Percentiles rank a stretch among this genome's conserved stretches.
Conservation (phyloP, 1,284 basidiomycete species). For the Xanthoconium separans region DNA sequence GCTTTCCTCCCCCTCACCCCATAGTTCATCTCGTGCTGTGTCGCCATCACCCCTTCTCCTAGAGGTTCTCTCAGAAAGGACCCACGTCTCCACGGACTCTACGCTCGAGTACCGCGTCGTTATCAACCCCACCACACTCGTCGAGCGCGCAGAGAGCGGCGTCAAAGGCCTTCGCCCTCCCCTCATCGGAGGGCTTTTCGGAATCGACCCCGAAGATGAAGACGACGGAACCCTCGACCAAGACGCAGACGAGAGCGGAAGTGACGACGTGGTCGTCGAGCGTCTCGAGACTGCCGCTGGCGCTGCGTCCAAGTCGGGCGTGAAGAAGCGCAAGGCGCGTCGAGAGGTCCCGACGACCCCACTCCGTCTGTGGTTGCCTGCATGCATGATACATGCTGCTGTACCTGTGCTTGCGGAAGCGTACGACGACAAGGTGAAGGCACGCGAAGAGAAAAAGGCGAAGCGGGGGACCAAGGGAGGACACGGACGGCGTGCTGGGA, state of each 20-base stretch:
- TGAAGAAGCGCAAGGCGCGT: slow-evolving; percentile 39
- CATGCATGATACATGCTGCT: slow-evolving; percentile 67
- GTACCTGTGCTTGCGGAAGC: slow-evolving; percentile 61
- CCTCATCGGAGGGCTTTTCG: slow-evolving; percentile 46
- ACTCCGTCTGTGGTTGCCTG: slow-evolving; percentile 74
- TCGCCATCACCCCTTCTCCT: slow-evolving; percentile 35
- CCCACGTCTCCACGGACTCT: slow-evolving; percentile 66
- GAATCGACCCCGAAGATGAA: slow-evolving; percentile 43
- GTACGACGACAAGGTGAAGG: slow-evolving; percentile 52
- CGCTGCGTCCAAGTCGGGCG: slow-evolving; percentile 34
- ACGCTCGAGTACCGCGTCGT: slow-evolving; percentile 74
- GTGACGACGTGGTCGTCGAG: slow-evolving; percentile 35
- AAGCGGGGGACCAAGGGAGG: slow-evolving; percentile 35
- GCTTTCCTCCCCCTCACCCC: slow-evolving; percentile 10
- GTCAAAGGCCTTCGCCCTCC: slow-evolving; percentile 57
- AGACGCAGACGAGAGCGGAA: slow-evolving; percentile 39
- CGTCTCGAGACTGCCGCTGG: slow-evolving; percentile 43
- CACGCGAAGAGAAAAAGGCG: slow-evolving; percentile 50
- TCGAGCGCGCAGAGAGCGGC: slow-evolving; percentile 60
- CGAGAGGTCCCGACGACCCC: slow-evolving; percentile 44
- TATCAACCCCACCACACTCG: slow-evolving; percentile 62
- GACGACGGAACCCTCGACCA: slow-evolving; percentile 30
- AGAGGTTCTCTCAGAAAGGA: slow-evolving; percentile 45
- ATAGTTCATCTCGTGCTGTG: slow-evolving; percentile 1
- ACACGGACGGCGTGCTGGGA: slow-evolving; percentile 3